Percentiles rank a stretch among this genome's conserved stretches.
Conservation (phyloP, 1,139 yeast genomes). For the Meyerozyma guilliermondii region DNA sequence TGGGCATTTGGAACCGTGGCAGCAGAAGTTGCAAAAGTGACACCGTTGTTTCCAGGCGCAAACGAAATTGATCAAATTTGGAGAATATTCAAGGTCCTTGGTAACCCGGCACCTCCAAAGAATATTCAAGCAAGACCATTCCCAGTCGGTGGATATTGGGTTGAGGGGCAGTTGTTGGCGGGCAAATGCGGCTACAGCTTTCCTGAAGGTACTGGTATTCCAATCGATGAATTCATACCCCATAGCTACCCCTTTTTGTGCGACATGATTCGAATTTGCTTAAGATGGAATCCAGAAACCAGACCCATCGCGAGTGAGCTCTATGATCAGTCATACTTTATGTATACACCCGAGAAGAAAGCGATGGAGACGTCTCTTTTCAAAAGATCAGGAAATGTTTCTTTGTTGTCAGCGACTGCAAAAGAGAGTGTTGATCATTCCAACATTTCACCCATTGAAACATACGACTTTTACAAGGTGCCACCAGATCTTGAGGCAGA, state of each 20-base stretch:
- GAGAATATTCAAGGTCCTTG: conserved; percentile 61
- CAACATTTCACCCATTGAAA: neutral
- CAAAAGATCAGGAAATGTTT: neutral
- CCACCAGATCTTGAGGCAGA: neutral
- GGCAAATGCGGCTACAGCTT: conserved; percentile 46
- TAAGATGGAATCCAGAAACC: conserved; percentile 1
- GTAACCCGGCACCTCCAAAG: conserved; percentile 50
- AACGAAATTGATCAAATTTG: conserved; percentile 74
- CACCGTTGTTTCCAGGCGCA: conserved; percentile 81
- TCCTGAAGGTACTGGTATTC: conserved; percentile 37
- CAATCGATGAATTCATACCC: conserved; percentile 23
- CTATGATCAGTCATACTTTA: conserved; percentile 2
- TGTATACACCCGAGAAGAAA: neutral
- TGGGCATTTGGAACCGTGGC: conserved; percentile 95
- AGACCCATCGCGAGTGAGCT: conserved; percentile 9
- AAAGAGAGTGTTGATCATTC: neutral
- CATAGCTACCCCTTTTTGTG: conserved; percentile 11
- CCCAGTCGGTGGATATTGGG: conserved; percentile 69
- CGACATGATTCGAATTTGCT: neutral
- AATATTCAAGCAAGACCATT: conserved; percentile 9
- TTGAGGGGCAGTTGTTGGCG: conserved; percentile 49
- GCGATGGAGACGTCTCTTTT: neutral
- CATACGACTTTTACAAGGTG: neutral
- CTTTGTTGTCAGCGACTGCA: neutral
- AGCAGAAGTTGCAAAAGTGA: conserved; percentile 68